phyloP scores from a whole-genome alignment of 2,329 filamentous ascomycete genomes.

The Zelopaecilomyces penicillatus region DNA sequence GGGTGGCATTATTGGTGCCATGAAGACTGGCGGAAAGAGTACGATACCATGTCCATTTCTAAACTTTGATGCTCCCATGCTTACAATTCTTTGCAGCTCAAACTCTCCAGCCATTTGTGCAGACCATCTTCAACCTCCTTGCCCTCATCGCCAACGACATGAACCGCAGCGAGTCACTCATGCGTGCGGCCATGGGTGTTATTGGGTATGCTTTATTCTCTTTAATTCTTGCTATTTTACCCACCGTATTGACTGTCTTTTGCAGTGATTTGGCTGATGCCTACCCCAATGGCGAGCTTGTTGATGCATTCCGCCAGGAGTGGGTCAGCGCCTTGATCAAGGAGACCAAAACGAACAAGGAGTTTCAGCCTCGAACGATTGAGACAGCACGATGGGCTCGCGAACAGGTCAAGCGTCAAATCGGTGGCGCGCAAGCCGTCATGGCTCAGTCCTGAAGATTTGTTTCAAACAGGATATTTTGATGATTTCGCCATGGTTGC shows the following conservation, averaged over 20 bases:
- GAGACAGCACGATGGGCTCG: constrained; percentile 96
- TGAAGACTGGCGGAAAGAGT: constrained; percentile 78
- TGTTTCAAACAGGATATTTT: not conserved
- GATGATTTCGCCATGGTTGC: no score
- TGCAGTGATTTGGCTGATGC: constrained; percentile 83
- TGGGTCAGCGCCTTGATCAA: constrained; percentile 88
- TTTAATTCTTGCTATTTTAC: not conserved
- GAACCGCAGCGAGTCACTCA: constrained; percentile 83
- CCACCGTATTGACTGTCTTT: not conserved
- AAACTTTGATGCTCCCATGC: constrained; percentile 3
- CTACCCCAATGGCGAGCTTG: constrained; percentile 83
- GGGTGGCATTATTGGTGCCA: constrained; percentile 91
- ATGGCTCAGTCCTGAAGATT: constrained; percentile 40
- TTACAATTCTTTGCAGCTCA: constrained; percentile 43
- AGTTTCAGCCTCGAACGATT: constrained; percentile 76
- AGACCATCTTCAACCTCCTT: constrained; percentile 80
- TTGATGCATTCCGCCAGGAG: constrained; percentile 76
- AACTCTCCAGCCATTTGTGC: constrained; percentile 67
- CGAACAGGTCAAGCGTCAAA: constrained; percentile 93
- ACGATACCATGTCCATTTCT: constrained; percentile 24
- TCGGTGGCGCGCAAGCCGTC: constrained; percentile 43
- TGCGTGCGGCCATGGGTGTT: constrained; percentile 94
- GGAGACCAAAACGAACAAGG: constrained; percentile 82
- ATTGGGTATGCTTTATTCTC: constrained; percentile 63
- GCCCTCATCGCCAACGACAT: constrained; percentile 70